Base-by-base conservation (phyloP, 306 rosid genomes). In the Vigna nakashimae region DNA sequence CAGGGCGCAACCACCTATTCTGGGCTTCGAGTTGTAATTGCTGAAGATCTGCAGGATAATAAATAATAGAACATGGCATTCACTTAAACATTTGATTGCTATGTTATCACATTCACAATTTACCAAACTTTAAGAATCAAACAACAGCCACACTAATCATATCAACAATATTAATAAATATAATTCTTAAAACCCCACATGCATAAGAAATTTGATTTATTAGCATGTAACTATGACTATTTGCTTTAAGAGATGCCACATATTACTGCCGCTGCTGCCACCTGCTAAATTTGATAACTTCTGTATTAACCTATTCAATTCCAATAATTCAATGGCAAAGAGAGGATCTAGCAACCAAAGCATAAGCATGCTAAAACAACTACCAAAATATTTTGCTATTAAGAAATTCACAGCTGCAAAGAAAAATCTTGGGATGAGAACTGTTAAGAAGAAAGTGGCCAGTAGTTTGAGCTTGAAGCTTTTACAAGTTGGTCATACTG, bases 1-100 rank as follows among this genome's bases (percentile, higher is more conserved):
- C 93, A 55, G 98, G 98, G 16, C 98, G 88, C 71, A 93, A 80
- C 98, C 98, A 93, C 17, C 94, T 88, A 84, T 88, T 86, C 82
- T 83, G 92, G 26, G 98, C 98, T 88, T 93, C 98, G 42, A 67
- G 22, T 38, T 85, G 86, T 79, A 93, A 88, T 78, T 89, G 93
- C 69, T 80, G 73, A 69, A 91, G 71, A 82, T 91, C 98, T 93
- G 92, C 89, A 86, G 9, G 80, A 58, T 65, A 56, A 59, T 76
- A 79, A 65, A 55, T 36, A 71, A 77, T 13, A 65, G 38, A 55
- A 56, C 3, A 26, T 48, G 18, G 15, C 32, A 56, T 71, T 71
- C 51, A 76, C 69, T 38, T 65, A 80, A 66, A 73, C 40, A 75
- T 51, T 66, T 63, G 0, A 79, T 7, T 22, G 51, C 48, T 24